A percentile compares a stretch with the other conserved stretches of the same genome.
Evolutionary conservation across 2,329 filamentous ascomycete species (phyloP).

Genomic region (Gremmenia infestans): DNA sequence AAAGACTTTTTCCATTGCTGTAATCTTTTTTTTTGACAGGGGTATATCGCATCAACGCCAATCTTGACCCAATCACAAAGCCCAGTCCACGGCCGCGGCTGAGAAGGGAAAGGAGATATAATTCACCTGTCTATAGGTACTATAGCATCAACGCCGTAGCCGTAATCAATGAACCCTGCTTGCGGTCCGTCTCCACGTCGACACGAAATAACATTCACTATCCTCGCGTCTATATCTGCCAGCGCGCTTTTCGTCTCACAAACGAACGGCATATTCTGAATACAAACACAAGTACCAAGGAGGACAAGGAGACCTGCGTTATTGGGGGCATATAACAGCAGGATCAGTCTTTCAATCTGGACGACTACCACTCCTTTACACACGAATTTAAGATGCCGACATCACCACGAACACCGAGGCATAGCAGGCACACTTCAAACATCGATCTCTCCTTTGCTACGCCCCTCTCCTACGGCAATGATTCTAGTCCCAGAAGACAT

Average conservation of each 20-base stretch:
- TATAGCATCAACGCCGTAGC: slow-evolving; percentile 23
- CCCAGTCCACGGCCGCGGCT: slow-evolving; percentile 9
- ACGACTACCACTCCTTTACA: slow-evolving; percentile 13
- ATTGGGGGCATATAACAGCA: background rate
- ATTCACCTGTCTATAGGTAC: slow-evolving; percentile 16
- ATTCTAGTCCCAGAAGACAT: slow-evolving; percentile 18
- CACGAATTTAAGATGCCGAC: slow-evolving; percentile 36
- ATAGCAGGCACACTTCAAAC: slow-evolving; percentile 54
- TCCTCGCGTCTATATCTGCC: slow-evolving; percentile 1
- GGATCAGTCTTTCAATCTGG: slow-evolving; percentile 5
- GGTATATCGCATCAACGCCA: slow-evolving; percentile 12
- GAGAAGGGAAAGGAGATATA: slow-evolving; percentile 6
- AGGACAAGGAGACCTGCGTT: background rate
- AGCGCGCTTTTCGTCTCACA: slow-evolving; percentile 7
- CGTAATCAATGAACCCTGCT: slow-evolving; percentile 11
- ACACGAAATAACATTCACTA: slow-evolving; percentile 15
- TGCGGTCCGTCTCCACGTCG: slow-evolving; percentile 19
- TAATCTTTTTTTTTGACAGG: slow-evolving; percentile 12
- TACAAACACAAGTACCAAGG: background rate
- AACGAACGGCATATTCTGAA: background rate
- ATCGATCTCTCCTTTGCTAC: slow-evolving; percentile 40
- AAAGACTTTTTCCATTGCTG: slow-evolving; percentile 6
- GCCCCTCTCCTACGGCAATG: slow-evolving; percentile 22
- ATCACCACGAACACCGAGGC: slow-evolving; percentile 50
- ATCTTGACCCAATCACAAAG: slow-evolving; percentile 5